Percentiles rank a stretch among this genome's conserved stretches.
Evolutionary conservation across 768 basidiomycete species (phyloP).

Genomic region (Agaricus subrufescens): DNA sequence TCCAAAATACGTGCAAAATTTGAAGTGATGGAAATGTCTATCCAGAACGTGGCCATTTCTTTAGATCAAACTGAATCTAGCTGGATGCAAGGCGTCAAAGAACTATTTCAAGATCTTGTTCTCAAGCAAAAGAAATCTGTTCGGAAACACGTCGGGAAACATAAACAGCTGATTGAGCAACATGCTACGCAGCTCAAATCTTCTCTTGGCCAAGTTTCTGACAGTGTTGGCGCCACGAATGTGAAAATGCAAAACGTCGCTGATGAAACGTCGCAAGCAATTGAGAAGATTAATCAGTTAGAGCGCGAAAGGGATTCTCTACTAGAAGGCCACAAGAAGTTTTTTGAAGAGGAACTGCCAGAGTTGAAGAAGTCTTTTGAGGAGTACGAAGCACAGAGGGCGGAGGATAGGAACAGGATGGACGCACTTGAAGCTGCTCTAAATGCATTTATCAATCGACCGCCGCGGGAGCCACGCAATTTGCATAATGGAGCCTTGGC

Average conservation of each 20-base stretch:
- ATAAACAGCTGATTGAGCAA: not conserved
- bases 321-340: not conserved
- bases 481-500: no score
- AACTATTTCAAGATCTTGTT: not conserved
- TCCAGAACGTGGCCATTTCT: not conserved
- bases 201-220: not conserved
- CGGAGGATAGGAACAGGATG: slow-evolving; percentile 11
- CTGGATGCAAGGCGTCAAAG: not conserved
- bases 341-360: not conserved
- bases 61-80: not conserved
- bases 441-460: slow-evolving; percentile 17
- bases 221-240: not conserved
- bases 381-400: slow-evolving; percentile 9
- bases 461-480: not conserved
- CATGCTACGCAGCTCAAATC: not conserved
- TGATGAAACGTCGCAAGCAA: not conserved
- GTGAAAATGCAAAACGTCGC: not conserved
- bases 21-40: not conserved
- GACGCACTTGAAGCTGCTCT: slow-evolving; percentile 17
- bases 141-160: not conserved
- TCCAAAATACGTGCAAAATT: not conserved
- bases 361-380: slow-evolving; percentile 12
- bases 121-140: not conserved
- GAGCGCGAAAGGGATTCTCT: not conserved
- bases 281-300: not conserved